Percentiles rank a stretch among this genome's conserved stretches.
phyloP scores from a whole-genome alignment of 208 protist species.

The Endotrypanum monterogeii region DNA sequence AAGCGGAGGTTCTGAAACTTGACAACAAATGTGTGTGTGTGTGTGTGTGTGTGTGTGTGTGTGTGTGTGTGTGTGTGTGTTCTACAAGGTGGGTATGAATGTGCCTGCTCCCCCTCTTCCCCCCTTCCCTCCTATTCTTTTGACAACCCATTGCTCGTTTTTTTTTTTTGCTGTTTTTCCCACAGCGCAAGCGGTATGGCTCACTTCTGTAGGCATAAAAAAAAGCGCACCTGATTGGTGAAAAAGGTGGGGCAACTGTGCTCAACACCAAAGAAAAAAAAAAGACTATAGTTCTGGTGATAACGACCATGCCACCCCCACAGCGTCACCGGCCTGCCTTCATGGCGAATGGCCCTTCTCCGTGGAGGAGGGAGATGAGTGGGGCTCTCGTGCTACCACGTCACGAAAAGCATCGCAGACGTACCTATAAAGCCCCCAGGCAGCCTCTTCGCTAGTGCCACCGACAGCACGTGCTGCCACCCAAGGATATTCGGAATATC shows the following conservation, averaged over 20 bases:
- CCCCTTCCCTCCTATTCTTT: not conserved
- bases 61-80: too few relatives aligned
- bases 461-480: conserved; percentile 11
- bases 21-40: not conserved
- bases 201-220: not conserved
- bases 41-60: too few relatives aligned
- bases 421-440: conserved; percentile 7
- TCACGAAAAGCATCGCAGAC: conserved; percentile 12
- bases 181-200: not conserved
- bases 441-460: conserved; percentile 14
- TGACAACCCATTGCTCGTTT: not conserved
- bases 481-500: conserved; percentile 5
- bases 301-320: not conserved
- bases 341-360: not conserved
- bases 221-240: not conserved
- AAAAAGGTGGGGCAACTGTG: not conserved
- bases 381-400: not conserved
- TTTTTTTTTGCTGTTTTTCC: not conserved
- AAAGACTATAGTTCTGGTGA: not conserved
- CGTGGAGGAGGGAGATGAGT: not conserved
- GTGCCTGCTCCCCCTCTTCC: not conserved
- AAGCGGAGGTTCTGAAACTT: not conserved
- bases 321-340: not conserved
- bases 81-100: too few relatives aligned
- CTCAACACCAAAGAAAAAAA: not conserved